Percentiles rank a stretch among this genome's conserved stretches.
These are phyloP conservation scores for Tylopilus felleus DNA, from an alignment of 768 basidiomycete species.

Conservation along the genomic window DNA sequence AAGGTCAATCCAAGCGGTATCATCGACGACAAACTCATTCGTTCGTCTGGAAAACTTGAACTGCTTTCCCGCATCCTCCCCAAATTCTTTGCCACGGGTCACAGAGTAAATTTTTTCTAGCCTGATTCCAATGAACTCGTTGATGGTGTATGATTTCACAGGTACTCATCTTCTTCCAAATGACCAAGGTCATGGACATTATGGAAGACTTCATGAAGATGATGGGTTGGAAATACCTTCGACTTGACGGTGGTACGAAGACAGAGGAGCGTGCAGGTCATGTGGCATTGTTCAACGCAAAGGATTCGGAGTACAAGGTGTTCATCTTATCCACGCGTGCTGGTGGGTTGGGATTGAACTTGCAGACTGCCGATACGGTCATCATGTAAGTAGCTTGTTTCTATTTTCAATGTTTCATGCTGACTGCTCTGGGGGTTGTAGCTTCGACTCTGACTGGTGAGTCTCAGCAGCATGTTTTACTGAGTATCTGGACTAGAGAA, in stretches of 20 bases:
- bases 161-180: slow-evolving; percentile 99
- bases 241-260: slow-evolving; percentile 95
- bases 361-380: slow-evolving; percentile 96
- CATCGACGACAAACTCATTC: slow-evolving; percentile 81
- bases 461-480: background rate
- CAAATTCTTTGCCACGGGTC: slow-evolving; percentile 89
- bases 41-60: slow-evolving; percentile 92
- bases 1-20: slow-evolving; percentile 81
- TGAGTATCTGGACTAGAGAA: background rate
- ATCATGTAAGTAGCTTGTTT: slow-evolving; percentile 65
- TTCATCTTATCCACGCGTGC: slow-evolving; percentile 95
- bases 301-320: slow-evolving; percentile 79
- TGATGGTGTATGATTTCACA: slow-evolving; percentile 28
- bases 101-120: slow-evolving; percentile 56
- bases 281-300: slow-evolving; percentile 86
- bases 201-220: slow-evolving; percentile 94
- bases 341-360: slow-evolving; percentile 89
- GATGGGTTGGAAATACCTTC: slow-evolving; percentile 82
- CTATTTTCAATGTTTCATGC: background rate
- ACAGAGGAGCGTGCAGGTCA: slow-evolving; percentile 90
- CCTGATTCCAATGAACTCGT: background rate
- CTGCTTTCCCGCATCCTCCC: slow-evolving; percentile 87
- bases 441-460: slow-evolving; percentile 77
- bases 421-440: slow-evolving; percentile 27
- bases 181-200: slow-evolving; percentile 99